Conservation (phyloP, 176 grass and related monocot species). For the Aegilops tauschii region DNA sequence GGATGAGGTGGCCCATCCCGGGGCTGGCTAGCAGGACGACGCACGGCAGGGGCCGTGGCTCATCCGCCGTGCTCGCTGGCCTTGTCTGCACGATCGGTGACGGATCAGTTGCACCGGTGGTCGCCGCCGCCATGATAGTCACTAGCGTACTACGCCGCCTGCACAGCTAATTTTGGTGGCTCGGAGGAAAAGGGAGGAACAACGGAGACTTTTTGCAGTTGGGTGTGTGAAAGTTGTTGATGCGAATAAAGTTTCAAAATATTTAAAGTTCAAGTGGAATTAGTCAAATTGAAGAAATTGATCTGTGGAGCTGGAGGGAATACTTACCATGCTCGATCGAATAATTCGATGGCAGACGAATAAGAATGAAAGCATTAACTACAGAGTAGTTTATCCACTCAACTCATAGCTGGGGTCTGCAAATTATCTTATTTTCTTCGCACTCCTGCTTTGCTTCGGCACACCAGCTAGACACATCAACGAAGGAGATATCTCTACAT, state of each 20-base stretch:
- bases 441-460: too few relatives aligned
- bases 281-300: not conserved
- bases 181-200: not conserved
- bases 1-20: conserved; percentile 51
- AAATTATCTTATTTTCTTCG: too few relatives aligned
- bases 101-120: not conserved
- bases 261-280: not conserved
- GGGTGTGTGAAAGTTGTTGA: not conserved
- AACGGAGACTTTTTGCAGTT: not conserved
- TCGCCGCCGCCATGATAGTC: not conserved
- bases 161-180: not conserved
- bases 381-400: too few relatives aligned
- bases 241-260: not conserved
- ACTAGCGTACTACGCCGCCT: not conserved
- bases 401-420: too few relatives aligned
- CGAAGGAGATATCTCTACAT: too few relatives aligned
- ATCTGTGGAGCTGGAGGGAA: too few relatives aligned
- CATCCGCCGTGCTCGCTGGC: not conserved
- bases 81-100: not conserved
- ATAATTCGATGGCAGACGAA: too few relatives aligned
- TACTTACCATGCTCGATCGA: too few relatives aligned
- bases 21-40: conserved; percentile 42
- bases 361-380: too few relatives aligned
- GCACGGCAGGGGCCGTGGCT: not conserved
- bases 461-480: too few relatives aligned